Evolutionary conservation across 1,284 basidiomycete species (phyloP).

Genomic region (Ganoderma sinense): DNA sequence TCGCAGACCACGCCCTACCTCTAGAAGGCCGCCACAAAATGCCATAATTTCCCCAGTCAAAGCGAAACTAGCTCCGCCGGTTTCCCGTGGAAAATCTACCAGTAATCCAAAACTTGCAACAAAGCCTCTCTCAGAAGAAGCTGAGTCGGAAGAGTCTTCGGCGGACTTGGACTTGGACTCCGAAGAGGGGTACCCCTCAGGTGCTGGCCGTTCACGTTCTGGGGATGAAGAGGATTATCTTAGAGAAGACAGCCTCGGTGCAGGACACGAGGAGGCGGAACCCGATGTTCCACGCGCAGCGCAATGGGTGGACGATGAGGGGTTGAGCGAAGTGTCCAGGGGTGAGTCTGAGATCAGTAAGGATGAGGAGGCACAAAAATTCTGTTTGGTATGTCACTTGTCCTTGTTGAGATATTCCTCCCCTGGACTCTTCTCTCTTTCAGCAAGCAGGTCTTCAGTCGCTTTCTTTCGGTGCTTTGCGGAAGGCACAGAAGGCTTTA

Average conservation of each 20-base stretch:
- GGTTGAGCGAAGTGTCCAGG: slow-evolving; percentile 36
- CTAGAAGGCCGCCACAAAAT: slow-evolving; percentile 30
- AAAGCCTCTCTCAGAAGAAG: slow-evolving; percentile 9
- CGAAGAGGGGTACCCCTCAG: slow-evolving; percentile 16
- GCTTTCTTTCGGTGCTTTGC: slow-evolving; percentile 70
- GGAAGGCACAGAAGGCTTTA: slow-evolving; percentile 69
- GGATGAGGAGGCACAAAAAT: slow-evolving; percentile 29
- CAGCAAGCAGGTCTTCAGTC: slow-evolving; percentile 57
- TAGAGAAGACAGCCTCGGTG: neutral
- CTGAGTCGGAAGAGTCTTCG: slow-evolving; percentile 20
- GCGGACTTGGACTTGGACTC: slow-evolving; percentile 21
- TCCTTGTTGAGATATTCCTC: neutral
- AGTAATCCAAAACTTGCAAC: neutral
- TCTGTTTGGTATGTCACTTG: slow-evolving; percentile 29
- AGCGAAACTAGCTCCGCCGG: neutral
- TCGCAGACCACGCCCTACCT: slow-evolving; percentile 40
- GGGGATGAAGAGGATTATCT: slow-evolving; percentile 30
- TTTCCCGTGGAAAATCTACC: slow-evolving; percentile 8
- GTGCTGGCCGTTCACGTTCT: slow-evolving; percentile 6
- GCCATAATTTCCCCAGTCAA: neutral
- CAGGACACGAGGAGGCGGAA: slow-evolving; percentile 28
- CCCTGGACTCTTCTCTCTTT: slow-evolving; percentile 3
- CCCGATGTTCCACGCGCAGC: slow-evolving; percentile 40
- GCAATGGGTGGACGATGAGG: slow-evolving; percentile 46
- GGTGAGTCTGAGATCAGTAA: slow-evolving; percentile 27